A percentile compares a stretch with the other conserved stretches of the same genome.
phyloP scores from a whole-genome alignment of 306 rosid species.

The Acmispon strigosus region DNA sequence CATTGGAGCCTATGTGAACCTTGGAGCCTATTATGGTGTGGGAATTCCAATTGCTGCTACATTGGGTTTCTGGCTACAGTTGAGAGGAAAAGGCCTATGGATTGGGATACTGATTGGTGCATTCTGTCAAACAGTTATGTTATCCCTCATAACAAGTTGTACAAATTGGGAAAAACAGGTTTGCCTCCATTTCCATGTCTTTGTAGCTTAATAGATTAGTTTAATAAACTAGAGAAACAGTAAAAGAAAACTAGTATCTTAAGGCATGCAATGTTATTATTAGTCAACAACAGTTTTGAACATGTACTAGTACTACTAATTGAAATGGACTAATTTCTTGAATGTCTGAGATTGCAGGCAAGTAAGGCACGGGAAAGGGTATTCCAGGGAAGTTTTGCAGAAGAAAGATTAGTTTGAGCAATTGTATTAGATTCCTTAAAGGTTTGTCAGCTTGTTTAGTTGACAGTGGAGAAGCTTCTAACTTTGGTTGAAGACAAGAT shows the following conservation, averaged over 20 bases:
- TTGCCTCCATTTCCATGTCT: conserved; percentile 12
- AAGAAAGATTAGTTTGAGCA: conserved; percentile 17
- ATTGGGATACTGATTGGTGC: conserved; percentile 55
- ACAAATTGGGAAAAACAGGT: conserved; percentile 70
- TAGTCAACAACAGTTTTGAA: too few species aligned
- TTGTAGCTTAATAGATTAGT: background rate
- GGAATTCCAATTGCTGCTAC: conserved; percentile 61
- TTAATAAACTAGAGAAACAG: background rate
- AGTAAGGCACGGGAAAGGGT: conserved; percentile 45
- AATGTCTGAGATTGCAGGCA: conserved; percentile 44
- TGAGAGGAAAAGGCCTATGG: conserved; percentile 71
- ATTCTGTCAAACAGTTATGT: conserved; percentile 37
- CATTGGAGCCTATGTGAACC: conserved; percentile 61
- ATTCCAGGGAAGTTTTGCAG: conserved; percentile 27
- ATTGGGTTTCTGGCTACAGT: conserved; percentile 44
- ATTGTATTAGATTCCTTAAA: background rate
- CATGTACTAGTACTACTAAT: background rate
- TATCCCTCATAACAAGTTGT: conserved; percentile 34
- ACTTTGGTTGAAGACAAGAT: too few species aligned
- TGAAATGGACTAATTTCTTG: background rate
- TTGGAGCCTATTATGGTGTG: conserved; percentile 60
- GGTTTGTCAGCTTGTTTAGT: background rate
- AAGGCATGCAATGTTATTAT: background rate
- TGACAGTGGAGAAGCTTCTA: too few species aligned
- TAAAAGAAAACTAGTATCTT: conserved; percentile 5